phyloP scores from a whole-genome alignment of 2,329 filamentous ascomycete species.

The Elsinoe necatrix region DNA sequence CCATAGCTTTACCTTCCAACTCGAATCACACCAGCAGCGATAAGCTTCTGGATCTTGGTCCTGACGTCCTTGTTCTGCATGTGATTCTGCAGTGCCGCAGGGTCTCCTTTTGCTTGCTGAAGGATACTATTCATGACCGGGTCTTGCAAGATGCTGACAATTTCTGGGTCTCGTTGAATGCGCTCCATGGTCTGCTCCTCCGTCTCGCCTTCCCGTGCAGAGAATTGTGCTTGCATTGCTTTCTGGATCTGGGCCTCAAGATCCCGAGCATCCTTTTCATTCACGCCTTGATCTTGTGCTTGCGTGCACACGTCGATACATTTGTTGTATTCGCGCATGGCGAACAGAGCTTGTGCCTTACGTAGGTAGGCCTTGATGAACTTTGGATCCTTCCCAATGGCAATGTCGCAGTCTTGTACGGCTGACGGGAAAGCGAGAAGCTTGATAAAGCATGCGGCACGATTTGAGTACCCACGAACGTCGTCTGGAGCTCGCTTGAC shows the following conservation, averaged over 20 bases:
- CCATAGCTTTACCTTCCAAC: conserved; percentile 23
- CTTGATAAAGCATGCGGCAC: conserved; percentile 93
- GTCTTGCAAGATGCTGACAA: conserved; percentile 42
- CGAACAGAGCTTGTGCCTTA: conserved; percentile 90
- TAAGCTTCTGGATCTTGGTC: conserved; percentile 87
- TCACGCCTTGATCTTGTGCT: conserved; percentile 66
- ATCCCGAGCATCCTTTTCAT: conserved; percentile 76
- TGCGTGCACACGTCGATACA: conserved; percentile 83
- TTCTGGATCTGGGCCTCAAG: conserved; percentile 93
- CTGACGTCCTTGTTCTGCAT: conserved; percentile 86
- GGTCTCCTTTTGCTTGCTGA: conserved; percentile 91
- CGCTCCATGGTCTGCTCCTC: conserved; percentile 93
- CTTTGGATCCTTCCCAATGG: conserved; percentile 80
- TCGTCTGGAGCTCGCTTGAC: conserved; percentile 90
- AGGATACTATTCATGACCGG: conserved; percentile 97
- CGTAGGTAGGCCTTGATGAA: conserved; percentile 96
- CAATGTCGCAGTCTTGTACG: conserved; percentile 82
- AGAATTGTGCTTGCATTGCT: conserved; percentile 81
- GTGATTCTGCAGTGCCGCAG: conserved; percentile 87
- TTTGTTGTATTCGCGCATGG: conserved; percentile 97
- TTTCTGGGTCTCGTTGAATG: conserved; percentile 78
- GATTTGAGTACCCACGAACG: conserved; percentile 91
- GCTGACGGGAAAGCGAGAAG: conserved; percentile 91
- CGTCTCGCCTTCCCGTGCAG: conserved; percentile 75
- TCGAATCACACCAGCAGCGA: conserved; percentile 78